Evolutionary conservation across 345 rosid genomes (phyloP), one percentile per base, ranked within the genome.

Genomic region (Syzygium aromaticum): DNA sequence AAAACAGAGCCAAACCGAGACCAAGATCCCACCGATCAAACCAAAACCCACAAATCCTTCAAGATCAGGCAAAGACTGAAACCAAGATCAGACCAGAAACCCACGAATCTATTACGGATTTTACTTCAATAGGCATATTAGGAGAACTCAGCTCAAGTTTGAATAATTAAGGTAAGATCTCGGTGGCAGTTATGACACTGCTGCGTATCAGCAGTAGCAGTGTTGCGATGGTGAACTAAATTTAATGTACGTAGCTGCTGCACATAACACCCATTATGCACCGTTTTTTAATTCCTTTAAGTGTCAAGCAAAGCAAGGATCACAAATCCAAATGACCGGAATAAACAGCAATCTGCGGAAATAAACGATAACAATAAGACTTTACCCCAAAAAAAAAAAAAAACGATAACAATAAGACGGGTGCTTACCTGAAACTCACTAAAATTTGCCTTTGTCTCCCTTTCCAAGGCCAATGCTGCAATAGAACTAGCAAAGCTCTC

Each of bases 381-480:
- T n/a, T n/a, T n/a, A n/a, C n/a, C n/a, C n/a, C n/a, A n/a, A n/a
- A n/a, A n/a, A n/a, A n/a, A n/a, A n/a, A n/a, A n/a, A n/a, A n/a
- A 54, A 83, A 53, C 82, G n/a, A 30, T n/a, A 28, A 64, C 21
- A 51, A 38, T 19, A 11, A n/a, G 52, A 51, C 21, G 33, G 53
- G 61, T 38, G 21, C 92, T 89, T 54, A 96, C 98, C 96, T 95
- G 97, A 93, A 97, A 97, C 87, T 94, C 95, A 12, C 94, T 92
- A 89, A 97, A 97, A 87, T 94, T 95, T 77, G 91, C 93, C 89
- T 93, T 93, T 21, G 90, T 96, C 91, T 97, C 96, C 89, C 99
- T 94, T 87, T 95, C 96, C 90, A 95, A 67, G 89, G 98, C 98
- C 92, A 97, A 93, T 85, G 88, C 92, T 25, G 96, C 94, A 85